Evolutionary conservation across 2,329 filamentous ascomycete species (phyloP), one percentile per base, ranked within the genome.

Genomic region (Dothidotthia symphoricarpi): DNA sequence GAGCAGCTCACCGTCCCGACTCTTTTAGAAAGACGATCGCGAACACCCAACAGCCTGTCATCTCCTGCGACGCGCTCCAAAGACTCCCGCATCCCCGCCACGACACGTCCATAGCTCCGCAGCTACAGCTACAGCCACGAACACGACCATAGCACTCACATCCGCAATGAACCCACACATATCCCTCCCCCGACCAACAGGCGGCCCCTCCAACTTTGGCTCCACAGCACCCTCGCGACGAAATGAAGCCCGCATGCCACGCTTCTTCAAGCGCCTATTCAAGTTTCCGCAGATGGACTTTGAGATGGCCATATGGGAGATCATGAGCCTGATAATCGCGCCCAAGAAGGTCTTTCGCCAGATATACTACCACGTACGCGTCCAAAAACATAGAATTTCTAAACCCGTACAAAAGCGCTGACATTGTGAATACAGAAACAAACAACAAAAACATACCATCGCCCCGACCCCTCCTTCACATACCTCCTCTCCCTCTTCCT

Each of bases 221-320:
- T 64, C 68, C 30, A 74, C 75, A 13, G 66, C 71, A 2, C 70
- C 75, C 27, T 53, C 47, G 3, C 69, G 69, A 47, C 71, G 75
- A 42, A 70, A 70, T 37, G 76, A 77, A 36, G 65, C 81, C 56
- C 75, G 77, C 30, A 79, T 83, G 73, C 80, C 81, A 49, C 77
- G 79, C 51, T 83, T 83, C 73, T 83, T 84, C 69, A 81, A 81
- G 57, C 74, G 80, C 41, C 68, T 85, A 33, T 83, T 85, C 74
- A 85, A 85, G 63, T 85, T 85, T 57, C 81, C 81, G 9, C 81
- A 83, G 53, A 85, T 85, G 82, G 82, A 85, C 70, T 85, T 85
- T 60, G 82, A 85, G 61, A 83, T 83, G 74, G 82, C 82, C 14
- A 77, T 83, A 51, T 85, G 82, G 82, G 82, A 85, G 64, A 85